These are phyloP conservation scores for Ophidiomyces ophidiicola DNA, from an alignment of 2,329 filamentous ascomycete genomes.

Conservation along the genomic window DNA sequence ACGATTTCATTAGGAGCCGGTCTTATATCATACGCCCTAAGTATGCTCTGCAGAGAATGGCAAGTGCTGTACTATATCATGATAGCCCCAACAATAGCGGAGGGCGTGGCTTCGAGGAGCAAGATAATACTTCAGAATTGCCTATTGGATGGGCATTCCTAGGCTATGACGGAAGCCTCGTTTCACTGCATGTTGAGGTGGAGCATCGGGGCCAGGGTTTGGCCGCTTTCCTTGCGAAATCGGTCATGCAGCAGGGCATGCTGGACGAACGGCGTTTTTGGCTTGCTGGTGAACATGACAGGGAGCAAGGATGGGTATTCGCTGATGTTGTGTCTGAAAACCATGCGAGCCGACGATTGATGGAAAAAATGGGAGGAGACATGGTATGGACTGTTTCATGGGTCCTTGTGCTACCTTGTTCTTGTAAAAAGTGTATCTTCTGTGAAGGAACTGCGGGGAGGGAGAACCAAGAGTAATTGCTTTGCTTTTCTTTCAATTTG, in stretches of 20 bases:
- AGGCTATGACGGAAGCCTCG: constrained; percentile 27
- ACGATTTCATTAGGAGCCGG: constrained; percentile 29
- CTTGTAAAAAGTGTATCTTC: background rate
- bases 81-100: constrained; percentile 1
- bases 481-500: no score
- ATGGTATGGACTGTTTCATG: constrained; percentile 28
- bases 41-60: constrained; percentile 23
- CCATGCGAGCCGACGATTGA: constrained; percentile 29
- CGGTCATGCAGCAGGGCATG: constrained; percentile 25
- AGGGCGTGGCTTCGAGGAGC: background rate
- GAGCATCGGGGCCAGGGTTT: constrained; percentile 30
- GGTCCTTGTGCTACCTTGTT: constrained; percentile 25
- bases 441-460: background rate
- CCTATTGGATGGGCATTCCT: constrained; percentile 34
- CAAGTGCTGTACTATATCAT: constrained; percentile 27
- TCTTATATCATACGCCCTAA: constrained; percentile 30
- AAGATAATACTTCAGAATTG: constrained; percentile 16
- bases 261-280: constrained; percentile 17
- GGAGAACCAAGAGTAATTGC: no score
- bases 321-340: constrained; percentile 29
- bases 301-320: constrained; percentile 24
- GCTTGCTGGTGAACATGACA: constrained; percentile 9
- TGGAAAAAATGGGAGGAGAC: constrained; percentile 35
- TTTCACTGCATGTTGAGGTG: constrained; percentile 32
- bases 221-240: constrained; percentile 23